Conservation (phyloP, 2,329 filamentous ascomycete species). For the Cladosporium cucumerinum region DNA sequence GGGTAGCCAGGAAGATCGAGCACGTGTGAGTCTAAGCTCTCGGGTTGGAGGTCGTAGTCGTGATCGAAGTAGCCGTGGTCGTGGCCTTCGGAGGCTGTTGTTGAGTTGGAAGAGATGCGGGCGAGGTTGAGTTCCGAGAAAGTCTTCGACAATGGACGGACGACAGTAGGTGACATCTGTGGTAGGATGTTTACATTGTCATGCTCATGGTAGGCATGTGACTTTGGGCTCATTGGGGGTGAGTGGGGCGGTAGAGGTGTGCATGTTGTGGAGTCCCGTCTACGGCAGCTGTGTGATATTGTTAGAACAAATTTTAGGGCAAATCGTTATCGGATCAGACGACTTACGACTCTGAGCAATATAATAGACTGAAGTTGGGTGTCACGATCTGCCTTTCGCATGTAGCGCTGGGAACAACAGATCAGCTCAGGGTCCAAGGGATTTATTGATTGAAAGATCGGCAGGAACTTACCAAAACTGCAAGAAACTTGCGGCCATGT, state of each 20-base stretch:
- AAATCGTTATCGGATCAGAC: neutral
- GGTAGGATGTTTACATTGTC: constrained; percentile 43
- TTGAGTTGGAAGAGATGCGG: constrained; percentile 62
- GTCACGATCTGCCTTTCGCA: constrained; percentile 64
- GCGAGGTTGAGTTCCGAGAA: constrained; percentile 47
- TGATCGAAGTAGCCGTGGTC: constrained; percentile 1
- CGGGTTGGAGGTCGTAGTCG: constrained; percentile 13
- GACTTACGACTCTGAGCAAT: constrained; percentile 62
- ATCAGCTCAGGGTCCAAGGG: constrained; percentile 11
- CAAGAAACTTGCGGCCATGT: constrained; percentile 52
- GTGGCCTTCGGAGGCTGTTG: constrained; percentile 1
- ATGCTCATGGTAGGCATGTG: constrained; percentile 10
- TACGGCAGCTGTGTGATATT: constrained; percentile 41
- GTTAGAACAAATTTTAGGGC: constrained; percentile 16
- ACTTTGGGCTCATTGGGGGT: constrained; percentile 35
- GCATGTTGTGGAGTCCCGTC: constrained; percentile 41
- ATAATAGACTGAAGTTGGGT: constrained; percentile 58
- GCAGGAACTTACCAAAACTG: constrained; percentile 48
- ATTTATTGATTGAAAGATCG: neutral
- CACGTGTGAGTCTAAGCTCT: constrained; percentile 1
- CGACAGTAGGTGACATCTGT: constrained; percentile 46
- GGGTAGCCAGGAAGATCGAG: constrained; percentile 13
- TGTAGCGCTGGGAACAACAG: constrained; percentile 49
- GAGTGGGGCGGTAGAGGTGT: constrained; percentile 13
- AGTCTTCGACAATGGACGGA: constrained; percentile 35